These are phyloP conservation scores for Chalciporus sphaerocephalus DNA, from an alignment of 768 basidiomycete genomes.

Conservation along the genomic window DNA sequence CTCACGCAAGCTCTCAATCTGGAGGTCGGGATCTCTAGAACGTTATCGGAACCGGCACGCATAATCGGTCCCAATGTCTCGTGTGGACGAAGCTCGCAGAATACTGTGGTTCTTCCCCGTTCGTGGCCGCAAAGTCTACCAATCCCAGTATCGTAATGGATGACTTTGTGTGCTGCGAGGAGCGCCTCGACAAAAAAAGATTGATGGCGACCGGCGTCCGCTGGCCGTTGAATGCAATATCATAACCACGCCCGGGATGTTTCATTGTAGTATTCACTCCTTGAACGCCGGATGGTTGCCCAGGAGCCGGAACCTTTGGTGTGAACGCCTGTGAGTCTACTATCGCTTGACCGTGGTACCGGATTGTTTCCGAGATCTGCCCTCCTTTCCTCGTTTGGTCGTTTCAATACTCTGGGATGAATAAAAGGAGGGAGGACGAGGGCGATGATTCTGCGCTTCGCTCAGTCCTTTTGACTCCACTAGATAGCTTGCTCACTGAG, in stretches of 20 bases:
- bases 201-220: constrained; percentile 13
- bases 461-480: constrained; percentile 7
- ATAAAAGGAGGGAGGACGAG: constrained; percentile 24
- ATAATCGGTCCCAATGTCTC: background rate
- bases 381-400: constrained; percentile 11
- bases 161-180: background rate
- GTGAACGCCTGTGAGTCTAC: constrained; percentile 12
- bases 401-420: background rate
- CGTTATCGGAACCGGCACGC: constrained; percentile 10
- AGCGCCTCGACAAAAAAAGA: constrained; percentile 1
- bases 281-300: constrained; percentile 5
- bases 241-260: constrained; percentile 1
- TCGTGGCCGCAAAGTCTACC: background rate
- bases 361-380: constrained; percentile 19
- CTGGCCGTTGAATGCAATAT: constrained; percentile 3
- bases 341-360: constrained; percentile 3
- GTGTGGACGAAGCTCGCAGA: background rate
- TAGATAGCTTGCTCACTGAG: constrained; percentile 13
- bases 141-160: background rate
- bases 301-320: constrained; percentile 13
- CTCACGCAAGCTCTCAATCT: constrained; percentile 7
- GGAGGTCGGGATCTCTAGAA: background rate
- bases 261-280: background rate
- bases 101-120: background rate
- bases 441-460: background rate